phyloP scores from a whole-genome alignment of 1,139 yeast species.

The Yarrowia galli region DNA sequence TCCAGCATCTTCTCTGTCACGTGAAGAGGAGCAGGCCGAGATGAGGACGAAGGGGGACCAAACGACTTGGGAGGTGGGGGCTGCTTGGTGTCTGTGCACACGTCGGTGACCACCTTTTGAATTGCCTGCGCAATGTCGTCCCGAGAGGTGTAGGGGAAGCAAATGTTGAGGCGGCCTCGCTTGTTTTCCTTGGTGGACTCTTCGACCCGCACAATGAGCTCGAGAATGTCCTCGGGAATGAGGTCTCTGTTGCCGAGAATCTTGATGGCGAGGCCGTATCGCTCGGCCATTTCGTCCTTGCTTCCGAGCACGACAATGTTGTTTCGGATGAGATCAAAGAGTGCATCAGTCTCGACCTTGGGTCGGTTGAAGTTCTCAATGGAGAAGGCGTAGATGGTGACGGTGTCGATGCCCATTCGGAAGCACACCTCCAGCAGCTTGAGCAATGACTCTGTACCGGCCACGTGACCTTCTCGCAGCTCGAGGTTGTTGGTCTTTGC shows the following conservation, averaged over 20 bases:
- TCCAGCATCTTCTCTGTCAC: constrained; percentile 56
- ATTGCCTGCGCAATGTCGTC: constrained; percentile 86
- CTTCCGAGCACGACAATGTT: constrained; percentile 58
- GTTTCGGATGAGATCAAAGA: constrained; percentile 82
- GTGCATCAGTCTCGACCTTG: constrained; percentile 77
- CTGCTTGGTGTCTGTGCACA: constrained; percentile 42
- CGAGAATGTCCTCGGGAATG: constrained; percentile 72
- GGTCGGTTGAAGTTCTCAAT: constrained; percentile 93
- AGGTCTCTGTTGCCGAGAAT: constrained; percentile 76
- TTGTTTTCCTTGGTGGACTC: constrained; percentile 68
- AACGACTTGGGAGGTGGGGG: constrained; percentile 31
- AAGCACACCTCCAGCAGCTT: constrained; percentile 75
- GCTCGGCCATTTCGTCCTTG: constrained; percentile 65
- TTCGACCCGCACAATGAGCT: constrained; percentile 70
- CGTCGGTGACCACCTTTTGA: constrained; percentile 55
- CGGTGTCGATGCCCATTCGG: constrained; percentile 80
- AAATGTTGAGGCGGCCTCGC: constrained; percentile 81
- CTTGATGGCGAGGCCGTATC: constrained; percentile 73
- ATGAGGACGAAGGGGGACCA: constrained; percentile 9
- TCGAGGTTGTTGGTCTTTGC: constrained; percentile 78
- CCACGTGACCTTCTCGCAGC: constrained; percentile 86
- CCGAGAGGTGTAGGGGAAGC: constrained; percentile 94
- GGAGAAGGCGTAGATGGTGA: constrained; percentile 93
- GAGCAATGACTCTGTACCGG: constrained; percentile 90
- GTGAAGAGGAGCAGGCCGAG: constrained; percentile 46